Conservation (phyloP, 2,329 filamentous ascomycete species). For the Colletotrichum simmondsii region DNA sequence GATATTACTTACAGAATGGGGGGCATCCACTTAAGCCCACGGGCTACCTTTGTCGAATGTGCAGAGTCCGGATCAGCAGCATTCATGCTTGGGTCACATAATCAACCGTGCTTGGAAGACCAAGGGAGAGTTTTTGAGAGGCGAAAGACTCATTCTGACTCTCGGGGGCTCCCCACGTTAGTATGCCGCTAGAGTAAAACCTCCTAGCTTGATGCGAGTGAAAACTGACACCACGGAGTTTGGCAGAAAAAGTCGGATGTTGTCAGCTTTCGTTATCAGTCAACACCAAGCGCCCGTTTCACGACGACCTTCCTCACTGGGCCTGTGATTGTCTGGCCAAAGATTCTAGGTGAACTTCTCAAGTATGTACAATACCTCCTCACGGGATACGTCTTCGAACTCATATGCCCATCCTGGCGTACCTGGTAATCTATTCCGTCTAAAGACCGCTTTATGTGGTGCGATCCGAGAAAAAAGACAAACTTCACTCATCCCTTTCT, state of each 20-base stretch:
- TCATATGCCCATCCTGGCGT: no score
- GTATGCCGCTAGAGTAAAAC: conserved; percentile 1
- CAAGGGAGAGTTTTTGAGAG: not conserved
- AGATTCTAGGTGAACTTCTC: no score
- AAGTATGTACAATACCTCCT: no score
- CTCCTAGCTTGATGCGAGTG: not conserved
- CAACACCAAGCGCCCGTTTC: not conserved
- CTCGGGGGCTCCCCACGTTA: conserved; percentile 11
- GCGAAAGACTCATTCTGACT: not conserved
- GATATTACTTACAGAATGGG: conserved; percentile 1
- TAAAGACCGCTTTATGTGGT: no score
- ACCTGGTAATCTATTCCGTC: no score
- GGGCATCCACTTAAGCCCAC: conserved; percentile 16
- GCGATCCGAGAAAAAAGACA: not conserved
- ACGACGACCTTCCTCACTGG: not conserved
- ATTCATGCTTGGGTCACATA: not conserved
- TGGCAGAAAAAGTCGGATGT: conserved; percentile 4
- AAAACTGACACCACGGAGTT: not conserved
- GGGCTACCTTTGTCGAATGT: not conserved
- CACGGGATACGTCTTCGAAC: no score
- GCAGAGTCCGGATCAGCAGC: not conserved
- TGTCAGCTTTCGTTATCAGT: conserved; percentile 6
- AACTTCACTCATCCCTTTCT: not conserved
- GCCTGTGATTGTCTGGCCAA: not conserved
- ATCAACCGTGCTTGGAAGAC: not conserved